Evolutionary conservation across 208 protist species (phyloP).

Genomic region (Trypanosoma mega): DNA sequence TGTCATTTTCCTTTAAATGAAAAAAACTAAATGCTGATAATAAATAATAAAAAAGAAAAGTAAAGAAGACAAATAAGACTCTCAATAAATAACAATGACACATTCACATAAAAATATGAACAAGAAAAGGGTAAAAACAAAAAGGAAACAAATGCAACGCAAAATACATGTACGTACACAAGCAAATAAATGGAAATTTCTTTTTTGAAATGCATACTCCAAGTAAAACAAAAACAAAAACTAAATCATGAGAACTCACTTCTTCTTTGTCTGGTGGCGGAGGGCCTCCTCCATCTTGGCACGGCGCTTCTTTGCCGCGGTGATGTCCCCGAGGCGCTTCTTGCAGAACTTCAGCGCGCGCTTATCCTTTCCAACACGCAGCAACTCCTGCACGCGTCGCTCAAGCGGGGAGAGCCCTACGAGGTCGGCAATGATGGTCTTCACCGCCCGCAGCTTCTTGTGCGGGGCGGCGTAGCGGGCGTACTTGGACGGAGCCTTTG

Average conservation of each 20-base stretch:
- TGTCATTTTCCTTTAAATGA: no score
- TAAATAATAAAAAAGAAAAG: no score
- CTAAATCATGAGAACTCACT: slow-evolving; percentile 30
- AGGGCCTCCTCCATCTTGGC: slow-evolving; percentile 91
- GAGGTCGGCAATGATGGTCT: slow-evolving; percentile 89
- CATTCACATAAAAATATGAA: slow-evolving; percentile 6
- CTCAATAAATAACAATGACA: background rate
- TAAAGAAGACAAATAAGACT: no score
- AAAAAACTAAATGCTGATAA: no score
- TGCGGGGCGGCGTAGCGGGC: slow-evolving; percentile 85
- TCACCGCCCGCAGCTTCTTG: slow-evolving; percentile 90
- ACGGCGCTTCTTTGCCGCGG: slow-evolving; percentile 91
- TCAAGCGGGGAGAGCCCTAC: slow-evolving; percentile 92
- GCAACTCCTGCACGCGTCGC: slow-evolving; percentile 91
- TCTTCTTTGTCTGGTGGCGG: slow-evolving; percentile 85
- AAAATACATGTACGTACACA: slow-evolving; percentile 14
- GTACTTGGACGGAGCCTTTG: slow-evolving; percentile 65
- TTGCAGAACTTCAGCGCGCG: slow-evolving; percentile 94
- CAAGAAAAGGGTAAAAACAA: slow-evolving; percentile 5
- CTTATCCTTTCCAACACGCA: slow-evolving; percentile 95
- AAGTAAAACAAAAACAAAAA: slow-evolving; percentile 21
- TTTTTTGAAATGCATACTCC: slow-evolving; percentile 7
- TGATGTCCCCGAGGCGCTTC: slow-evolving; percentile 91
- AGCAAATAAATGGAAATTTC: slow-evolving; percentile 6
- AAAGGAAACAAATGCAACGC: slow-evolving; percentile 6